Evolutionary conservation across 768 basidiomycete species (phyloP), one percentile per base, ranked within the genome.

Genomic region (Russula virescens): DNA sequence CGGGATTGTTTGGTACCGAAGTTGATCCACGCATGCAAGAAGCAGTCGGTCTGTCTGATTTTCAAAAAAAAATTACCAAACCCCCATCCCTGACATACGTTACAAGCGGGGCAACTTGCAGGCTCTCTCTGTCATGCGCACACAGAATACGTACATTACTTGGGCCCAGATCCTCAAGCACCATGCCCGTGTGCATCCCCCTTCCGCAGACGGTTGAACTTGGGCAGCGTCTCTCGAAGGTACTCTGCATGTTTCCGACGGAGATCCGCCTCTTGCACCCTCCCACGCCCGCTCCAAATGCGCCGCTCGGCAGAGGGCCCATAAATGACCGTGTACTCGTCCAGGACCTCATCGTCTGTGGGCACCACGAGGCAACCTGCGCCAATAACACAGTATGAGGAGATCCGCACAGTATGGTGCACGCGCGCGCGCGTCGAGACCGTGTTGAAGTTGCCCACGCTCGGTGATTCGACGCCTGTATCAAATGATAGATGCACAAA

Each of bases 221-320:
- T 93, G 49, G 90, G 91, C 48, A 94, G 69, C 86, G 94, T 94
- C 72, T 98, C 96, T 47, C 86, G 79, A 55, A 98, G 78, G 73
- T 98, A 98, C 69, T 96, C 94, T 5, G 86, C 84, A 69, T 98
- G 95, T 71, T 98, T 98, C 49, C 82, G 77, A 57, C 92, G 80
- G 63, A 98, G 72, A 69, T 93, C 93, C 28, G 81, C 80, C 69
- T 94, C 94, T 69, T 95, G 93, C 0, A 86, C 78, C 67, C 85
- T 84, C 9, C 92, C 92, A 64, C 88, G 80, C 18, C 91, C 93
- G 66, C 90, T 93, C 92, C 94, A 97, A 8, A 73, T 81, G 53
- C 93, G 78, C 58, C 88, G 79, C 64, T 92, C 86, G 1, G 87
- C 83, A 9, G 80, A 79, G 5, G 84, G 82, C 0, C 95, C 94